Evolutionary conservation across 148 eudicot species (phyloP).

Genomic region (Nepenthes mirabilis): DNA sequence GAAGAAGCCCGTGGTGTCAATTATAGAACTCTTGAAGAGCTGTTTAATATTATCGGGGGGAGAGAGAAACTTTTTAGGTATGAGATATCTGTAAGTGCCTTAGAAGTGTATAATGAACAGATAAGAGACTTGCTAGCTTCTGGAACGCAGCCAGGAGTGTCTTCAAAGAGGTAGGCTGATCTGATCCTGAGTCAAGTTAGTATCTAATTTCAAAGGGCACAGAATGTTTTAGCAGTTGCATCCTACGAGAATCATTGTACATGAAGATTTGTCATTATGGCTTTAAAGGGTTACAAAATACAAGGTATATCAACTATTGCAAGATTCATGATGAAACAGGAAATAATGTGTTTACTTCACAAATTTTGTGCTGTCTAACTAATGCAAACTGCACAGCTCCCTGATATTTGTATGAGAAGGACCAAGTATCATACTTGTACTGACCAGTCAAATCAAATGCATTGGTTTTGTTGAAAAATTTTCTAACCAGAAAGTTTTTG

Average conservation of each 20-base stretch:
- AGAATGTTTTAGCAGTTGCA: not conserved
- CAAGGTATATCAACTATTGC: too few relatives aligned
- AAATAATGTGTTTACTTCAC: too few relatives aligned
- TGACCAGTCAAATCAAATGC: too few relatives aligned
- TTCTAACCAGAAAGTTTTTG: too few relatives aligned
- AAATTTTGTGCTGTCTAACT: too few relatives aligned
- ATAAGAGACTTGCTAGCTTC: conserved; percentile 71
- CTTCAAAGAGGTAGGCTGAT: conserved; percentile 54
- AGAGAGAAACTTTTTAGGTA: conserved; percentile 47
- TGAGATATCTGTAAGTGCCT: conserved; percentile 71
- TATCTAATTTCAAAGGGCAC: not conserved
- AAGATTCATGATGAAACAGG: too few relatives aligned
- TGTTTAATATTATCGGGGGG: conserved; percentile 57
- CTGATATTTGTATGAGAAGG: too few relatives aligned
- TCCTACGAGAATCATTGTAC: not conserved
- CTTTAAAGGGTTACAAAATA: too few relatives aligned
- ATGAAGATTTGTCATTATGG: too few relatives aligned
- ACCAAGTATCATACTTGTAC: too few relatives aligned
- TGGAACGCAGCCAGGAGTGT: conserved; percentile 46
- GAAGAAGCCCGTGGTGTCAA: conserved; percentile 82
- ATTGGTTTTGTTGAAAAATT: too few relatives aligned
- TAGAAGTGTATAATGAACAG: conserved; percentile 96
- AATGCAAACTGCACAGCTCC: too few relatives aligned
- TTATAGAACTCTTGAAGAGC: conserved; percentile 72
- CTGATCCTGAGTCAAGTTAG: not conserved